Conservation (phyloP, 495 filamentous ascomycete species). For the Trichoderma virens region DNA sequence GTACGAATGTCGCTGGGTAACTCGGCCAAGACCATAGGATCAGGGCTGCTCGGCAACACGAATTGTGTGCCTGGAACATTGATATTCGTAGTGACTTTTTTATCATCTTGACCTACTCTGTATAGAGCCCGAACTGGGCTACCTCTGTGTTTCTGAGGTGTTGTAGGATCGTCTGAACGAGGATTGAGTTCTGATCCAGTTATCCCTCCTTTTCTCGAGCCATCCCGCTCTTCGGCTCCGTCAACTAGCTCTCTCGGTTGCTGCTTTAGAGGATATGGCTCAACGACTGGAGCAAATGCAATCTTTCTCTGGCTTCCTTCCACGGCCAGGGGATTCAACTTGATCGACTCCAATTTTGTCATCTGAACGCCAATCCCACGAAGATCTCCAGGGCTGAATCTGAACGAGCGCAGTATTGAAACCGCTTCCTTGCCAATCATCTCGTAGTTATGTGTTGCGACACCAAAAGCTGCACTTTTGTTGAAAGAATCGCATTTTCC, state of each 20-base stretch:
- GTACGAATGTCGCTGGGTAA: conserved; percentile 72
- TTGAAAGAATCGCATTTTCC: conserved; percentile 91
- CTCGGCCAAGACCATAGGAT: conserved; percentile 67
- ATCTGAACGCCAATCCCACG: conserved; percentile 85
- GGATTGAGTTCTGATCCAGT: conserved; percentile 34
- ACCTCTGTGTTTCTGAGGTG: conserved; percentile 55
- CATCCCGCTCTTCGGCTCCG: conserved; percentile 11
- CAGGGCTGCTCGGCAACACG: conserved; percentile 71
- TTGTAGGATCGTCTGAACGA: conserved; percentile 42
- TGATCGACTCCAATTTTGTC: conserved; percentile 80
- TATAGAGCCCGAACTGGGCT: conserved; percentile 50
- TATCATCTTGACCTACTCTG: conserved; percentile 48
- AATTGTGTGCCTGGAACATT: conserved; percentile 84
- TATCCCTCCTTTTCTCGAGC: background rate
- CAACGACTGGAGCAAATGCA: conserved; percentile 20
- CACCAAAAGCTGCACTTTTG: conserved; percentile 73
- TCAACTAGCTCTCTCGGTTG: conserved; percentile 18
- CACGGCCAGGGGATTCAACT: conserved; percentile 30
- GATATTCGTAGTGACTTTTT: conserved; percentile 53
- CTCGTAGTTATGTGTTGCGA: conserved; percentile 67
- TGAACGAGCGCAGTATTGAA: conserved; percentile 71
- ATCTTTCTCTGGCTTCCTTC: conserved; percentile 60
- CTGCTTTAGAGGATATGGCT: conserved; percentile 21
- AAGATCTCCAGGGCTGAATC: conserved; percentile 81
- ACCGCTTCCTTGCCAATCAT: conserved; percentile 71